Base-by-base conservation (phyloP, 208 protist species). In the Leishmania tropica region DNA sequence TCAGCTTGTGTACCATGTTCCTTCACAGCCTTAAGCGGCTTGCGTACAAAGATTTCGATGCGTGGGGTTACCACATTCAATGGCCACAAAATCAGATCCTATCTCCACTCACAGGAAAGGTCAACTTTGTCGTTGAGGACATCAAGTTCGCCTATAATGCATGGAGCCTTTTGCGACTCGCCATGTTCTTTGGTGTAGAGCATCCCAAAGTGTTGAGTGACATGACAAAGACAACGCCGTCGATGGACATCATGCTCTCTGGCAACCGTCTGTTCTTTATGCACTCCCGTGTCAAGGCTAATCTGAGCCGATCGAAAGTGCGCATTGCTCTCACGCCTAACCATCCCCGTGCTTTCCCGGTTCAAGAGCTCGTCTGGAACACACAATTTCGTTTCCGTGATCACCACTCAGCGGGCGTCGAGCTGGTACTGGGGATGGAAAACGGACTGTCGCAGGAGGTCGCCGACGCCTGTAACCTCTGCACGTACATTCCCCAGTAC, bases 111-210 rank as follows among this genome's bases (percentile, higher is more conserved):
- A 76, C 86, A 10, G 90, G 86, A 28, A 83, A 82, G 35, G 83
- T 87, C 11, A 86, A 84, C 60, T 80, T 96, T 21, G 84, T 86
- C 1, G 94, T 93, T 13, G 94, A 97, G 71, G 94, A 97, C 68
- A 91, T 96, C 65, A 97, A 97, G 74, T 97, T 97, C 65, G 94
- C 94, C 3, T 95, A 94, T 78, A 97, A 97, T 76, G 94, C 94
- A 11, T 97, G 94, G 93, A 89, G 87, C 40, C 80, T 97, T 0
- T 78, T 97, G 28, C 76, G 94, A 11, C 88, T 97, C 19, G 81
- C 86, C 13, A 89, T 95, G 85, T 97, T 97, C 76, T 97, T 92
- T 71, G 90, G 90, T 45, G 75, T 87, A 21, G 74, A 35, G 21
- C 88, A 96, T 42, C 94, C 94, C 35, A 93, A 89, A 67, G 81